These are phyloP conservation scores for Termitomyces sp. DNA, from an alignment of 768 basidiomycete species.

Conservation along the genomic window DNA sequence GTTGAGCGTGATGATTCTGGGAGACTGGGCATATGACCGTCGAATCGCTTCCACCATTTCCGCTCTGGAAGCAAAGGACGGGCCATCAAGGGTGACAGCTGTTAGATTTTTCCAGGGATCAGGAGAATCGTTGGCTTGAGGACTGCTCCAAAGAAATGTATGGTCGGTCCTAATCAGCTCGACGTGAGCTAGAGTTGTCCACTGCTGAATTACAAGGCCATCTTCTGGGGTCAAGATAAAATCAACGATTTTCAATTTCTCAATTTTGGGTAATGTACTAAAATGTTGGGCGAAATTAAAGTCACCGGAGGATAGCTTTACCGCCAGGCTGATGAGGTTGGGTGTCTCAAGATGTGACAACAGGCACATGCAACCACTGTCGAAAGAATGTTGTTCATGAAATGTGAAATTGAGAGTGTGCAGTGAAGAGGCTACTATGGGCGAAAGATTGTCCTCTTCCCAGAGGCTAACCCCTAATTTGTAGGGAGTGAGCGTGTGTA, in stretches of 20 bases:
- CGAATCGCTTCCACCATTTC: not conserved
- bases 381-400: not conserved
- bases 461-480: not conserved
- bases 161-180: not conserved
- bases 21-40: not conserved
- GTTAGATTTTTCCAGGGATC: not conserved
- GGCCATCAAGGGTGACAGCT: not conserved
- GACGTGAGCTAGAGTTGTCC: not conserved
- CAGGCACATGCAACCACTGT: not conserved
- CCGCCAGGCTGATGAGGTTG: not conserved
- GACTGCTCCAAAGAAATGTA: not conserved
- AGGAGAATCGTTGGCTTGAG: not conserved
- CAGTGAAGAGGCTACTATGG: not conserved
- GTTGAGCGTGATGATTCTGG: not conserved
- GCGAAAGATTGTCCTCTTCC: not conserved
- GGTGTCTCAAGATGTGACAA: not conserved
- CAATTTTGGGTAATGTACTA: not conserved
- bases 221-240: not conserved
- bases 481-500: not conserved
- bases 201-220: not conserved
- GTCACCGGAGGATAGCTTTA: not conserved
- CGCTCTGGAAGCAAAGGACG: not conserved
- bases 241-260: not conserved
- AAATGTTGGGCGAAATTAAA: not conserved
- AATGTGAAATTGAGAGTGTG: not conserved